Percentiles rank a stretch among this genome's conserved stretches.
phyloP scores from a whole-genome alignment of 129 eudicot species.

The Sambucus nigra region DNA sequence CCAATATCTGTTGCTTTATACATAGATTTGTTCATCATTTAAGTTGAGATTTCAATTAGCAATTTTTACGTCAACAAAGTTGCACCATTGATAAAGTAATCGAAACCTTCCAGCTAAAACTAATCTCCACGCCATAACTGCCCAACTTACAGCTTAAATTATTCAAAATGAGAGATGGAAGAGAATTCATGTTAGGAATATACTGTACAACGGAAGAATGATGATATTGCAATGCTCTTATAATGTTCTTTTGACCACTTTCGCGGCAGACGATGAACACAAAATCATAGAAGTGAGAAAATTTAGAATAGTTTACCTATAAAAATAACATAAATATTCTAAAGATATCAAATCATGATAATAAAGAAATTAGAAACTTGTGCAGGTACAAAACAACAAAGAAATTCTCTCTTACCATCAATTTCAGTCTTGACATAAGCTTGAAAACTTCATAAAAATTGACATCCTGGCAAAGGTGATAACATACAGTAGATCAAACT shows the following conservation, averaged over 20 bases:
- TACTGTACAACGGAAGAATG: neutral
- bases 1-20: no score
- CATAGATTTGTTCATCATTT: neutral
- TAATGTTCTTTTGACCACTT: conserved; percentile 83
- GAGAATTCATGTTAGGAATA: neutral
- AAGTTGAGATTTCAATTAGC: neutral
- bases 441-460: conserved; percentile 49
- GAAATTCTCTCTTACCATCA: conserved; percentile 39
- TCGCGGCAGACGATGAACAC: conserved; percentile 91
- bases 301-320: conserved; percentile 72
- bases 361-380: neutral
- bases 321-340: conserved; percentile 6
- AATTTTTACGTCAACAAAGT: conserved; percentile 66
- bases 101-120: conserved; percentile 90
- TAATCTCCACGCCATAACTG: conserved; percentile 79
- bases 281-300: conserved; percentile 84
- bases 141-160: conserved; percentile 77
- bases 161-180: neutral
- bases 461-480: conserved; percentile 34
- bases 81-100: conserved; percentile 89
- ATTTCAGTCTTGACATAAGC: conserved; percentile 53
- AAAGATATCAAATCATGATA: neutral
- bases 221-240: neutral
- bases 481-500: neutral
- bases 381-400: neutral